Conservation (phyloP, 176 grass and related monocot genomes). For the Thalia dealbata region DNA sequence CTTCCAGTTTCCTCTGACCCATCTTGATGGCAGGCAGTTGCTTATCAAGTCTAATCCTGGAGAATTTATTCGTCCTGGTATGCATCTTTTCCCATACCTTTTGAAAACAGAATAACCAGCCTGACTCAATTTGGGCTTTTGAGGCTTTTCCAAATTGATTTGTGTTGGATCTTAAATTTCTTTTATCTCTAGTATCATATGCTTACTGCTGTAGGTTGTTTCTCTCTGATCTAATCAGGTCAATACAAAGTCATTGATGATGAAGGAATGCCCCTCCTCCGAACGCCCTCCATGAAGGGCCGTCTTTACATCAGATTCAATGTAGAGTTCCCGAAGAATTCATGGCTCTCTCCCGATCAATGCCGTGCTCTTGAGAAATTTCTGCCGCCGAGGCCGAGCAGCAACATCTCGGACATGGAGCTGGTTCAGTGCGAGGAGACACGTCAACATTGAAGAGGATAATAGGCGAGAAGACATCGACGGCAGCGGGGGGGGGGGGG, state of each 20-base stretch:
- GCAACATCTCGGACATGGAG: no score
- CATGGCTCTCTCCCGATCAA: conserved; percentile 47
- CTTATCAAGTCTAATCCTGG: conserved; percentile 89
- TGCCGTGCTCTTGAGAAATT: no score
- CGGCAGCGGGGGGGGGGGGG: no score
- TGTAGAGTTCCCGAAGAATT: conserved; percentile 64
- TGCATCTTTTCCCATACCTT: not conserved
- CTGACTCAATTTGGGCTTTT: no score
- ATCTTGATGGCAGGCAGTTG: conserved; percentile 80
- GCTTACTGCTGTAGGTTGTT: not conserved
- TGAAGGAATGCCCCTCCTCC: conserved; percentile 85
- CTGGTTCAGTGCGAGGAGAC: no score
- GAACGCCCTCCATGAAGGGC: conserved; percentile 82
- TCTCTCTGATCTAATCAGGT: conserved; percentile 22
- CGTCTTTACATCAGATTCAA: conserved; percentile 72
- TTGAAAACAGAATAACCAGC: no score
- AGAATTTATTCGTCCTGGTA: conserved; percentile 84
- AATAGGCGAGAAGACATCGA: no score
- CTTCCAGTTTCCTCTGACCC: conserved; percentile 78
- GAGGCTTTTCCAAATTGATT: no score
- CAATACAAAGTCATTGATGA: conserved; percentile 90
- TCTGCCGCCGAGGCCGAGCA: no score
- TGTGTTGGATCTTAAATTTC: no score
- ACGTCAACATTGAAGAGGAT: no score
- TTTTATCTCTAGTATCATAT: no score